A percentile compares a stretch with the other conserved stretches of the same genome.
Evolutionary conservation across 306 rosid genomes (phyloP).

Genomic region (Castanea sativa): DNA sequence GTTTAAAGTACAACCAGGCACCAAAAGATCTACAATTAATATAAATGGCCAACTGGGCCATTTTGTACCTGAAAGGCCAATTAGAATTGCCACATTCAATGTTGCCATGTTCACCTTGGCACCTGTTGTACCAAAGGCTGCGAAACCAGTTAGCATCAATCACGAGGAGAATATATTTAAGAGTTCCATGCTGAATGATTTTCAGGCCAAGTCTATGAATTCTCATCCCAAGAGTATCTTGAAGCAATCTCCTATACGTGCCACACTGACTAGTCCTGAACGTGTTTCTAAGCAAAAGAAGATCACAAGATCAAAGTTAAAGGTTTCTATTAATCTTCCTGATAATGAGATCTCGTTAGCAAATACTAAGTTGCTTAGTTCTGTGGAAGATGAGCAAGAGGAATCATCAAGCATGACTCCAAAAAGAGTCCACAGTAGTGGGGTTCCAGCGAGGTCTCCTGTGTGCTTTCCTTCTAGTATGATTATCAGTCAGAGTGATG

Average conservation of each 20-base stretch:
- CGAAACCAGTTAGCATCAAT: conserved; percentile 17
- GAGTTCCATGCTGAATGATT: conserved; percentile 22
- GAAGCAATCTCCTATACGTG: conserved; percentile 65
- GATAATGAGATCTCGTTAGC: conserved; percentile 81
- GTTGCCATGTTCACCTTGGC: conserved; percentile 95
- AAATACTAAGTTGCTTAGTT: conserved; percentile 46
- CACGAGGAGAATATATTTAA: conserved; percentile 25
- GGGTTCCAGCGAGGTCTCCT: conserved; percentile 77
- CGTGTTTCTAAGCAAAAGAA: conserved; percentile 29
- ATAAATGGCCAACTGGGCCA: conserved; percentile 32
- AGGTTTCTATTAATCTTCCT: conserved; percentile 85
- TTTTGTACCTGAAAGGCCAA: conserved; percentile 50
- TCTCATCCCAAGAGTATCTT: conserved; percentile 68
- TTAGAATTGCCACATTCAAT: conserved; percentile 70
- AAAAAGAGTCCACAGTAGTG: conserved; percentile 36
- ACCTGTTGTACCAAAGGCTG: conserved; percentile 69
- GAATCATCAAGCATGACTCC: conserved; percentile 24
- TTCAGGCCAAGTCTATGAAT: conserved; percentile 2
- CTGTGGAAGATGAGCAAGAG: conserved; percentile 25
- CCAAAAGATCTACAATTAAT: conserved; percentile 19
- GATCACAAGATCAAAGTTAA: conserved; percentile 48
- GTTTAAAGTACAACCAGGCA: conserved; percentile 25
- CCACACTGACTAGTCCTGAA: conserved; percentile 30
- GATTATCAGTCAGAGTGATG: conserved; percentile 46
- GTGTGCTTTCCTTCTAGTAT: conserved; percentile 55